Conservation (phyloP, 2,329 filamentous ascomycete species). For the Ceratocystis ficicola region DNA sequence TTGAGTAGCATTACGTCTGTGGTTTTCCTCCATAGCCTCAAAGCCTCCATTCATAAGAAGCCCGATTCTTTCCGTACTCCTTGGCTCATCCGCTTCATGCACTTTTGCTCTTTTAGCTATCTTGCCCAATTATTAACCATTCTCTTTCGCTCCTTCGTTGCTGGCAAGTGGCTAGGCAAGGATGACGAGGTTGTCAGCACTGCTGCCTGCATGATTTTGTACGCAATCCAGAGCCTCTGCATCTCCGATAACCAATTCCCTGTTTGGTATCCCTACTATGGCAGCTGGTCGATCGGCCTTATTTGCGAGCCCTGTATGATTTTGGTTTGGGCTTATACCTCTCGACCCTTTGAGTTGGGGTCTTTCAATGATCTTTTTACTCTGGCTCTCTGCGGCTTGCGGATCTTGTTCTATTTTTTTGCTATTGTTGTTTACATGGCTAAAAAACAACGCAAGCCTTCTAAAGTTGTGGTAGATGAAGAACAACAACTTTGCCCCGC, state of each 20-base stretch:
- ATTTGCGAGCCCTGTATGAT: slow-evolving; percentile 42
- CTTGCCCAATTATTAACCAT: slow-evolving; percentile 36
- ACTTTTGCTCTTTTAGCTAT: slow-evolving; percentile 30
- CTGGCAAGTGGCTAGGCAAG: slow-evolving; percentile 33
- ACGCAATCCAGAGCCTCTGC: slow-evolving; percentile 46
- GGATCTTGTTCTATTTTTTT: slow-evolving; percentile 12
- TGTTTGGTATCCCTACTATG: slow-evolving; percentile 52
- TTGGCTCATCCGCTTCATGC: slow-evolving; percentile 22
- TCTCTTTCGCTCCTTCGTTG: slow-evolving; percentile 29
- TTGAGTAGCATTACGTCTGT: slow-evolving; percentile 39
- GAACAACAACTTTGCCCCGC: slow-evolving; percentile 48
- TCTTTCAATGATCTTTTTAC: slow-evolving; percentile 12
- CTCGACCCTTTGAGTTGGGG: neutral
- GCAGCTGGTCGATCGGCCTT: slow-evolving; percentile 48
- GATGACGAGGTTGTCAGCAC: slow-evolving; percentile 44
- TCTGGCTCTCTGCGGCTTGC: neutral
- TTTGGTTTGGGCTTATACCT: slow-evolving; percentile 24
- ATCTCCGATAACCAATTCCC: slow-evolving; percentile 40
- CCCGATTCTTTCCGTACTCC: slow-evolving; percentile 32
- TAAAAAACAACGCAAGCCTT: neutral
- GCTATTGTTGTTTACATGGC: slow-evolving; percentile 5
- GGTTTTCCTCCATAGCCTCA: slow-evolving; percentile 41
- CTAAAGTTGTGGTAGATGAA: slow-evolving; percentile 33
- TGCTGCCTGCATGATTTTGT: slow-evolving; percentile 51
- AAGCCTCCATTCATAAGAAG: slow-evolving; percentile 28